Conservation (phyloP, 129 eudicot species). For the Helichrysum umbraculigerum region DNA sequence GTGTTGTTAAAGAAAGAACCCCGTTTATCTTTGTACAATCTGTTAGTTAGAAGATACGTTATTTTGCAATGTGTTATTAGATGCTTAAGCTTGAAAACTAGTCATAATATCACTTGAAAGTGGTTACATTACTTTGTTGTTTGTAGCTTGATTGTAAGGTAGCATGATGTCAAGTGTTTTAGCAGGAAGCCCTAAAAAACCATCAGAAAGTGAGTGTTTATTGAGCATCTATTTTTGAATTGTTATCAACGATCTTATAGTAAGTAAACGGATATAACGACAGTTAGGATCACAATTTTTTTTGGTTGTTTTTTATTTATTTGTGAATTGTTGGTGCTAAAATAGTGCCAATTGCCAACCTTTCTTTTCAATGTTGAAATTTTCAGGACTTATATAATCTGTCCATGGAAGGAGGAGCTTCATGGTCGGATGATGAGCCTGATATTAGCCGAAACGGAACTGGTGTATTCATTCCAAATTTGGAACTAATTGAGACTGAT, state of each 20-base stretch:
- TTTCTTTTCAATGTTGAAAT: background rate
- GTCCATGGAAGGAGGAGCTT: slow-evolving; percentile 27
- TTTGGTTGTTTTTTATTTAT: background rate
- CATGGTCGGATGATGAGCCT: slow-evolving; percentile 45
- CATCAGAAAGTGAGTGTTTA: background rate
- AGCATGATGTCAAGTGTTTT: background rate
- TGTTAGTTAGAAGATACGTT: too few species aligned
- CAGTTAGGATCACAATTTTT: background rate
- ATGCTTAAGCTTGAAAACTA: background rate
- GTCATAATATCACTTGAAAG: background rate
- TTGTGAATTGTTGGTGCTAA: background rate
- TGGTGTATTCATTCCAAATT: slow-evolving; percentile 34
- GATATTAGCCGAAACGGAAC: slow-evolving; percentile 34
- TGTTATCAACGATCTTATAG: background rate
- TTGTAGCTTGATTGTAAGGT: background rate
- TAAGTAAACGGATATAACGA: background rate
- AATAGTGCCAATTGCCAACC: background rate
- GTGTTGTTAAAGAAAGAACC: too few species aligned
- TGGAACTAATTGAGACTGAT: slow-evolving; percentile 16
- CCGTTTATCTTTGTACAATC: too few species aligned
- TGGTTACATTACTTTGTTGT: background rate
- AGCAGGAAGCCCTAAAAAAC: background rate
- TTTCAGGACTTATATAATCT: slow-evolving; percentile 35
- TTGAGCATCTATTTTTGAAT: background rate
- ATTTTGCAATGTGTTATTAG: too few species aligned